Percentiles rank a stretch among this genome's conserved stretches.
Conservation (phyloP, 2,329 filamentous ascomycete species). For the Scedosporium boydii region DNA sequence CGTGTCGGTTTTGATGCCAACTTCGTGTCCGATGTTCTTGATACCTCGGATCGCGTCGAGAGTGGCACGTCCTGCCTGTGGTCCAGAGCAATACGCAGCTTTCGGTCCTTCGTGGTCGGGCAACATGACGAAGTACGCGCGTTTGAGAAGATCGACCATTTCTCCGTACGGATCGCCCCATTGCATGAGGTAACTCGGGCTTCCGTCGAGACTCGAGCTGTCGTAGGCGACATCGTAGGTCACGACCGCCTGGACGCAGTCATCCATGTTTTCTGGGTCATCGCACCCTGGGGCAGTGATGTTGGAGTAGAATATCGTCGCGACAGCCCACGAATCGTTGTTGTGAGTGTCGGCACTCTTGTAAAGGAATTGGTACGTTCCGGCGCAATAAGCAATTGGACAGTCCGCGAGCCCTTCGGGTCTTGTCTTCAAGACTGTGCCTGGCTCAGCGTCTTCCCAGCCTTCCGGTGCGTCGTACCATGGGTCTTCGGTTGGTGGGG, state of each 20-base stretch:
- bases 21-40: slow-evolving; percentile 15
- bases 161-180: slow-evolving; percentile 15
- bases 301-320: slow-evolving; percentile 20
- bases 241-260: slow-evolving; percentile 16
- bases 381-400: neutral
- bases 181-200: slow-evolving; percentile 25
- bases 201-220: slow-evolving; percentile 25
- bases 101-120: slow-evolving; percentile 36
- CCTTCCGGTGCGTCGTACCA: slow-evolving; percentile 1
- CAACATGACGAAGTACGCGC: slow-evolving; percentile 33
- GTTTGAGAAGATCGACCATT: slow-evolving; percentile 18
- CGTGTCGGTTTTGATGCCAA: slow-evolving; percentile 22
- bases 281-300: slow-evolving; percentile 8
- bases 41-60: slow-evolving; percentile 36
- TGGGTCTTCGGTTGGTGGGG: neutral
- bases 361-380: slow-evolving; percentile 20
- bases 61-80: slow-evolving; percentile 31
- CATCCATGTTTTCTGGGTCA: neutral
- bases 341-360: slow-evolving; percentile 18
- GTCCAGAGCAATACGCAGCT: slow-evolving; percentile 32
- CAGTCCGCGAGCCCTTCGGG: neutral
- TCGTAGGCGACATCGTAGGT: slow-evolving; percentile 34
- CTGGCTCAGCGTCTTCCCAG: neutral
- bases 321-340: neutral
- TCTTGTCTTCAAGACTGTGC: neutral